A percentile compares a stretch with the other conserved stretches of the same genome.
Evolutionary conservation across 179 eudicot genomes (phyloP).

Genomic region (Beta lomatogona): DNA sequence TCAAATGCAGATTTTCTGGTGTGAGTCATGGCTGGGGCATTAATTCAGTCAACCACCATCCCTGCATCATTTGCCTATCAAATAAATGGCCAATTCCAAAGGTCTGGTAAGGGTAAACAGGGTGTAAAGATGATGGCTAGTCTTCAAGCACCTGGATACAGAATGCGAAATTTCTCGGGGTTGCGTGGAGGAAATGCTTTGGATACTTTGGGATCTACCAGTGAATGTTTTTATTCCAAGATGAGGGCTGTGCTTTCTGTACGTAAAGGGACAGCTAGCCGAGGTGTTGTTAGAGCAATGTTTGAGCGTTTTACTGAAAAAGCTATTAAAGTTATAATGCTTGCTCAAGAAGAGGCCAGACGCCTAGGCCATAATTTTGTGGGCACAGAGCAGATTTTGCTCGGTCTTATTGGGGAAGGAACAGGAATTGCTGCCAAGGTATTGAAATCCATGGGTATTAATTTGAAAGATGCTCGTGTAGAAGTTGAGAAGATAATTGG

Average conservation of each 20-base stretch:
- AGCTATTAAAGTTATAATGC: slow-evolving; percentile 96
- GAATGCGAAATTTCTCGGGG: slow-evolving; percentile 65
- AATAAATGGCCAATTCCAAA: slow-evolving; percentile 52
- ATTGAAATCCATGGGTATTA: slow-evolving; percentile 92
- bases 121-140: slow-evolving; percentile 55
- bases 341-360: slow-evolving; percentile 96
- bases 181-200: slow-evolving; percentile 65
- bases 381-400: slow-evolving; percentile 90
- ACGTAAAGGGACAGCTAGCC: slow-evolving; percentile 51
- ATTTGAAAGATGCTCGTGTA: slow-evolving; percentile 90
- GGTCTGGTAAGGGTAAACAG: slow-evolving; percentile 53
- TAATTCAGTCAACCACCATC: slow-evolving; percentile 64
- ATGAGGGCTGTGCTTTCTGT: slow-evolving; percentile 52
- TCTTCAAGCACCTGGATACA: slow-evolving; percentile 44
- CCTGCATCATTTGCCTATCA: slow-evolving; percentile 51
- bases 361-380: slow-evolving; percentile 94
- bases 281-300: slow-evolving; percentile 72
- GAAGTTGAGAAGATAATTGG: slow-evolving; percentile 98
- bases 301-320: slow-evolving; percentile 95
- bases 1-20: slow-evolving; percentile 36
- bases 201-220: slow-evolving; percentile 42
- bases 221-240: slow-evolving; percentile 51
- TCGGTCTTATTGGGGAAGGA: slow-evolving; percentile 97
- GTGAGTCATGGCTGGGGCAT: slow-evolving; percentile 72
- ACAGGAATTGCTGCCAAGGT: slow-evolving; percentile 99